These are phyloP conservation scores for Stellera chamaejasme DNA, from an alignment of 345 rosid genomes.

Conservation along the genomic window DNA sequence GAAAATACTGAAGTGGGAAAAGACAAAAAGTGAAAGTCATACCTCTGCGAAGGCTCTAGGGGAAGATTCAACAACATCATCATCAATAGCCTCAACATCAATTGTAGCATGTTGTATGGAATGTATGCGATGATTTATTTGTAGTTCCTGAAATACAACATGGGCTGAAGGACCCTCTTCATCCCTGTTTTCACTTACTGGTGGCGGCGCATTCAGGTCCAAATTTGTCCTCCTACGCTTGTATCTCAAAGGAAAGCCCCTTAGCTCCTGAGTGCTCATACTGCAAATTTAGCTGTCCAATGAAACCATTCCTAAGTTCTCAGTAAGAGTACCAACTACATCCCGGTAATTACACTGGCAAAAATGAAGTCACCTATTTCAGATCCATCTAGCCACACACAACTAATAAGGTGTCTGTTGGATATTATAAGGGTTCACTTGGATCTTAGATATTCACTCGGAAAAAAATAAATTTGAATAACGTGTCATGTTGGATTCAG, in stretches of 20 bases:
- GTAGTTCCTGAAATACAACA: constrained; percentile 14
- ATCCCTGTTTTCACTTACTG: constrained; percentile 33
- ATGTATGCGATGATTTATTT: constrained; percentile 22
- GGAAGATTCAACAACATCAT: constrained; percentile 68
- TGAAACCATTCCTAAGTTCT: neutral
- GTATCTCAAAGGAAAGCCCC: constrained; percentile 31
- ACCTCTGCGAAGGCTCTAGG: constrained; percentile 77
- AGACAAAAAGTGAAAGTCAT: constrained; percentile 6
- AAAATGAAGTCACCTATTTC: too few relatives aligned
- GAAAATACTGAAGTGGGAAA: neutral
- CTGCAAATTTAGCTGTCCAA: neutral
- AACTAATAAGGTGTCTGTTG: too few relatives aligned
- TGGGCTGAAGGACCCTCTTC: constrained; percentile 50
- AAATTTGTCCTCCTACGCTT: constrained; percentile 40
- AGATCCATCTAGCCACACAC: too few relatives aligned
- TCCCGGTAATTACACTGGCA: too few relatives aligned
- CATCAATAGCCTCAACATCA: constrained; percentile 76
- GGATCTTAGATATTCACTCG: too few relatives aligned
- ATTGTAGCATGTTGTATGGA: constrained; percentile 27
- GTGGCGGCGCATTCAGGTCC: constrained; percentile 45
- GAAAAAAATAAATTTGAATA: too few relatives aligned
- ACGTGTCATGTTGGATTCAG: too few relatives aligned
- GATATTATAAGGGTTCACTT: too few relatives aligned
- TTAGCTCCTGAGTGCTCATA: constrained; percentile 39
- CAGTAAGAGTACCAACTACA: neutral